Evolutionary conservation across 805 yeast species (phyloP), one percentile per base, ranked within the genome.

Genomic region (Sugiyamaella lignohabitans): DNA sequence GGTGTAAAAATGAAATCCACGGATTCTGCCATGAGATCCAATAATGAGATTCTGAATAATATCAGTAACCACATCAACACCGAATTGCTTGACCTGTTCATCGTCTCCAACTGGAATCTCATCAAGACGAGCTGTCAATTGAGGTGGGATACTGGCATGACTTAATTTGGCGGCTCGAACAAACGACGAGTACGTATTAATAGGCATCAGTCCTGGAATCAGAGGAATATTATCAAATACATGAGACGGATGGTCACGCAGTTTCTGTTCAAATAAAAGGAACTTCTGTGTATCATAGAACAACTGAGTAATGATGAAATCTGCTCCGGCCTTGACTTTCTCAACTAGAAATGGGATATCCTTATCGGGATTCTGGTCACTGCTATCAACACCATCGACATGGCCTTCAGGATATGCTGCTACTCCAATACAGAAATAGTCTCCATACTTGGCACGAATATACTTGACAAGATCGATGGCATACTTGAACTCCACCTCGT

Each of bases 351-450:
- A 87, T 4, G 93, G 91, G 40, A 91, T 59, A 64, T 91, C 98
- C 40, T 74, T 74, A 19, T 62, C 61, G 1, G 82, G 79, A 57
- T 79, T 76, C 62, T 88, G 96, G 30, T 72, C 73, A 40, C 68
- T 73, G 1, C 87, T 74, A 11, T 94, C 91, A 1, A 87, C 74
- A 8, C 95, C 93, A 56, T 89, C 96, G 30, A 87, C 88, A 66
- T 91, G 97, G 17, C 98, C 98, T 62, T 91, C 98, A 5, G 98
- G 96, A 64, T 91, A 91, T 1, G 94, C 97, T 1, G 98, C 98
- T 14, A 91, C 98, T 50, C 98, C 98, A 46, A 91, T 72, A 61
- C 96, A 85, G 67, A 91, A 91, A 56, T 80, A 83, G 60, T 85
- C 85, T 2, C 87, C 93, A 61, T 89, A 72, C 41, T 78, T 63